Evolutionary conservation across 192 early-diverging fungal species (phyloP), one percentile per base, ranked within the genome.

Genomic region (Entophlyctis luteolus): DNA sequence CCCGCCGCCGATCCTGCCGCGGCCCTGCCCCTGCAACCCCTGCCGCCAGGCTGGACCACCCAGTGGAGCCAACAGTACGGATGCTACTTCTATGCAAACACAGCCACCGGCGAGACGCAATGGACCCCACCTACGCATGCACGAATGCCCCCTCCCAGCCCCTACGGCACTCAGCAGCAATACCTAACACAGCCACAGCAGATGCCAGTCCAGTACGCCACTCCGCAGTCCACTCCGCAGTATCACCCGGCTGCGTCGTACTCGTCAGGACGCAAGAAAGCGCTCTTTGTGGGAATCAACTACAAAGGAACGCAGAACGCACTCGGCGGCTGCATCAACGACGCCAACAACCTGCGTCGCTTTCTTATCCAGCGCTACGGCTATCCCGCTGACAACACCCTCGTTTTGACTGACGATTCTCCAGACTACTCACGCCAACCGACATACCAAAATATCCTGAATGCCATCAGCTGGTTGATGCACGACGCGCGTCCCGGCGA

Each of bases 391-490:
- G 22, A 48, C 23, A 6, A 23, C 18, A 65, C 50, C 47, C 12
- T 65, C n/a, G 31, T 65, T 10, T 14, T 65, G 47, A 65, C 62
- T 16, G 62, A 65, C 33, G 62, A 65, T 35, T 14, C n/a, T 4
- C 20, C 8, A 1, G 27, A 52, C 50, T 8, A 14, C 50, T 16
- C 48, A 4, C 62, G 28, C 5, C 16, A 2, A 6, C 83, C 83
- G 20, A 84, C 79, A 0, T 36, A 47, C n/a, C 52, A 72, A 16
- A 85, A 84, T 67, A 81, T 84, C 18, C 27, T 86, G 22, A 16
- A 52, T 6, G 77, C 70, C 6, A 66, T 85, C 55, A 20, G 71
- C 27, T 84, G 82, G 82, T 62, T 84, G 31, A 67, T 84, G 20
- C 57, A 49, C 18, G 78, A 60, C 45, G 75, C 82, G 8, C 45